Evolutionary conservation across 768 basidiomycete genomes (phyloP), one percentile per base, ranked within the genome.

Genomic region (Lyophyllum decastes): DNA sequence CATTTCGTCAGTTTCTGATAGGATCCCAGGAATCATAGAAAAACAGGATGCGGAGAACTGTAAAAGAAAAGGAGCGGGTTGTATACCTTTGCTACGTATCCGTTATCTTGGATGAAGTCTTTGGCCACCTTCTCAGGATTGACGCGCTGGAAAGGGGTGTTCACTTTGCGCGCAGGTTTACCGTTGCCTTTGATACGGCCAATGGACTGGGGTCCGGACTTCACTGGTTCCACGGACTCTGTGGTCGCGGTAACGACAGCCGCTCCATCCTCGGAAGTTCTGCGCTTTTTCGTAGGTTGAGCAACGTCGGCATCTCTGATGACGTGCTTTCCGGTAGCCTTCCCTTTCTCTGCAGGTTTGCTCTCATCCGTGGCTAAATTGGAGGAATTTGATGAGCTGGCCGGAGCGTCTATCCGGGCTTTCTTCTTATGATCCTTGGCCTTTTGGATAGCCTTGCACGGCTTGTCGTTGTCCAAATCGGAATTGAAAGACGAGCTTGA

Each of bases 71-170:
- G 7, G 34, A 58, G 17, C 45, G 26, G 9, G 41, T 35, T 70
- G n/a, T 79, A 63, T 64, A 92, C 95, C 80, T 88, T 90, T 44
- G 87, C 82, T 54, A 87, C 81, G 65, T 95, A 99, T 25, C 85
- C 78, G 67, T 96, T 98, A 65, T 95, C 83, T 50, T 80, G 64
- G 25, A 81, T 59, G 17, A 71, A 52, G 16, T 73, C 68, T 0
- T 67, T 14, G 27, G 70, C 62, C 4, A 90, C 76, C 43, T 83
- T 77, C 19, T 89, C 85, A 2, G 80, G 76, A 62, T 94, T 88
- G 59, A 95, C 83, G 24, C 95, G 78, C 67, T 86, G 84, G 78
- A 98, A 99, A 19, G 92, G 88, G 51, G 84, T 80, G 65, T 85
- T 88, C 34, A 67, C 63, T 64, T 78, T 73, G 38, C 76, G 73